Evolutionary conservation across 305 asterid species (phyloP).

Genomic region (Stenogyne calaminthoides): DNA sequence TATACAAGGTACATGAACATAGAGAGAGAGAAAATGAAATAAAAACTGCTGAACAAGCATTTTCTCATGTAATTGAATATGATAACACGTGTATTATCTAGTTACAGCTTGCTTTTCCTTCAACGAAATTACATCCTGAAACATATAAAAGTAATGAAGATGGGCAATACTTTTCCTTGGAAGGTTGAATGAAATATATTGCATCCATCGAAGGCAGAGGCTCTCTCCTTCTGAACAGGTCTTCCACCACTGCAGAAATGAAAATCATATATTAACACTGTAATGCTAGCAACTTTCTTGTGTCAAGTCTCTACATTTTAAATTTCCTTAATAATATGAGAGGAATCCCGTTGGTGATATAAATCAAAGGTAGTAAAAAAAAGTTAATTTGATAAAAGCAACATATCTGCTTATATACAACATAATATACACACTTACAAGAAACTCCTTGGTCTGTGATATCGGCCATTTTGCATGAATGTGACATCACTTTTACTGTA

Average conservation of each 20-base stretch:
- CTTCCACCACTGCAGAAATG: conserved; percentile 87
- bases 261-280: not conserved
- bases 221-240: conserved; percentile 89
- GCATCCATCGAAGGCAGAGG: conserved; percentile 98
- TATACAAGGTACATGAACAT: not conserved
- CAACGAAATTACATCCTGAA: conserved; percentile 19
- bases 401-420: conserved; percentile 10
- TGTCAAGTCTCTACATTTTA: not conserved
- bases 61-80: conserved; percentile 5
- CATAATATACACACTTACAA: conserved; percentile 51
- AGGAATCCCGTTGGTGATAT: not conserved
- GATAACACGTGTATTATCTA: not conserved
- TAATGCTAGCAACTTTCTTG: not conserved
- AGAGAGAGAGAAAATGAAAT: not conserved
- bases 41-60: conserved; percentile 1
- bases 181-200: conserved; percentile 90
- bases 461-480: conserved; percentile 97
- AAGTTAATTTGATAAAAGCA: conserved; percentile 10
- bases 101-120: conserved; percentile 16
- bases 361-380: not conserved
- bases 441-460: conserved; percentile 97
- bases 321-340: not conserved
- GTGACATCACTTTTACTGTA: conserved; percentile 91
- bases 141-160: conserved; percentile 22
- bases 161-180: conserved; percentile 81